These are phyloP conservation scores for Chenopodium album DNA, from an alignment of 148 eudicot genomes.

Conservation along the genomic window DNA sequence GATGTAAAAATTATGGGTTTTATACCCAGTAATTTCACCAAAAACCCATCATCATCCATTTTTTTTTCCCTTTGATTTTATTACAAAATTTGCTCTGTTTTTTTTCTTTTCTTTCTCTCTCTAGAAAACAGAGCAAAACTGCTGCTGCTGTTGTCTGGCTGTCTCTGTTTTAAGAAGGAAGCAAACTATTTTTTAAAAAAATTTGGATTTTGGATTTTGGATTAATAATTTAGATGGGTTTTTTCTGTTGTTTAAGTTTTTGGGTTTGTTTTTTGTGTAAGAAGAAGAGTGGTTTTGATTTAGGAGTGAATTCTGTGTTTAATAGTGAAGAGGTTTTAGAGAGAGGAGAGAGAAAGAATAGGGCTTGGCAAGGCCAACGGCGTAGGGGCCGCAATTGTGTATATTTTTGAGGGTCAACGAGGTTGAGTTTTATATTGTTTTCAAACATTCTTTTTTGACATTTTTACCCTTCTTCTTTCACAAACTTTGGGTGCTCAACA, in stretches of 20 bases:
- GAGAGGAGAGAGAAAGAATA: conserved; percentile 16
- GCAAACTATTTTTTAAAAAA: background rate
- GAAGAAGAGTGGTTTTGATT: background rate
- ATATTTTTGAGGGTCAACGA: conserved; percentile 64
- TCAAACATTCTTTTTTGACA: conserved; percentile 36
- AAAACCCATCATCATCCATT: conserved; percentile 24
- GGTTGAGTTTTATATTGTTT: conserved; percentile 26
- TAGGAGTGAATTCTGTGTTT: conserved; percentile 33
- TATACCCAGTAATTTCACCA: conserved; percentile 20
- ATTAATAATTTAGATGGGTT: background rate
- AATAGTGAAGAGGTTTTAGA: conserved; percentile 28
- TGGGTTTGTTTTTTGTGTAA: conserved; percentile 18
- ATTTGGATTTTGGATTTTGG: conserved; percentile 14
- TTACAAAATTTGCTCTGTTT: conserved; percentile 9
- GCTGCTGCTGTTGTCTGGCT: conserved; percentile 36
- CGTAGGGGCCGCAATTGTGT: conserved; percentile 64
- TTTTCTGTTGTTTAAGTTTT: background rate
- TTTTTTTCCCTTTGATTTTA: background rate
- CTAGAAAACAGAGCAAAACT: conserved; percentile 21
- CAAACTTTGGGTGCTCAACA: background rate
- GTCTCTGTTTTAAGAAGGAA: conserved; percentile 22
- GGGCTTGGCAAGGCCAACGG: conserved; percentile 54
- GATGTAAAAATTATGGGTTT: conserved; percentile 31
- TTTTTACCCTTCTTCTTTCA: conserved; percentile 37
- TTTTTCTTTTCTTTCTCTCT: conserved; percentile 9